phyloP scores from a whole-genome alignment of 257 asterid genomes.

The Craterostigma plantagineum region DNA sequence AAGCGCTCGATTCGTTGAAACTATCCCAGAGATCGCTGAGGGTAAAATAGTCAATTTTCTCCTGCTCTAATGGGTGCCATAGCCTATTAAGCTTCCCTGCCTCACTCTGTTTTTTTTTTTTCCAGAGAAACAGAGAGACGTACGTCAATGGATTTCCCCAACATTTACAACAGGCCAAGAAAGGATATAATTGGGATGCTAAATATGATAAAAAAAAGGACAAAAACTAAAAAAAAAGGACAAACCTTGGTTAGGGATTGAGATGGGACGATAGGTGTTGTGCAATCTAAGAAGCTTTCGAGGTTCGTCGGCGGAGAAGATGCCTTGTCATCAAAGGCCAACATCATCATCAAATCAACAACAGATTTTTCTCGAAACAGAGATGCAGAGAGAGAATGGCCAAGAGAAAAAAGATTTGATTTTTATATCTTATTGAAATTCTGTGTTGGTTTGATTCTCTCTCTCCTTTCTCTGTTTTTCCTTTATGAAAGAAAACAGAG shows the following conservation, averaged over 20 bases:
- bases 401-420: too few relatives aligned
- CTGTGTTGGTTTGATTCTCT: too few relatives aligned
- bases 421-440: too few relatives aligned
- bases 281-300: slow-evolving; percentile 38
- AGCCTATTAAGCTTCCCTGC: slow-evolving; percentile 64
- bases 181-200: too few relatives aligned
- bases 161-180: background rate
- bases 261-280: slow-evolving; percentile 35
- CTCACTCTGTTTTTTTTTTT: slow-evolving; percentile 40
- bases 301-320: slow-evolving; percentile 32
- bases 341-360: too few relatives aligned
- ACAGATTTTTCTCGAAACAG: too few relatives aligned
- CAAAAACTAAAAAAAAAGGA: background rate
- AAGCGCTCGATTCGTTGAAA: slow-evolving; percentile 88
- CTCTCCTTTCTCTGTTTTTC: too few relatives aligned
- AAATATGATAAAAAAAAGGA: background rate
- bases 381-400: too few relatives aligned
- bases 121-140: background rate
- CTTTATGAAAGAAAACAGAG: too few relatives aligned
- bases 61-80: slow-evolving; percentile 92
- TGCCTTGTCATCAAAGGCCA: background rate
- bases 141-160: background rate
- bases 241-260: slow-evolving; percentile 33
- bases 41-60: slow-evolving; percentile 62
- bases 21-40: slow-evolving; percentile 79